A percentile compares a stretch with the other conserved stretches of the same genome.
phyloP scores from a whole-genome alignment of 1,139 yeast species.

The Candida sojae region DNA sequence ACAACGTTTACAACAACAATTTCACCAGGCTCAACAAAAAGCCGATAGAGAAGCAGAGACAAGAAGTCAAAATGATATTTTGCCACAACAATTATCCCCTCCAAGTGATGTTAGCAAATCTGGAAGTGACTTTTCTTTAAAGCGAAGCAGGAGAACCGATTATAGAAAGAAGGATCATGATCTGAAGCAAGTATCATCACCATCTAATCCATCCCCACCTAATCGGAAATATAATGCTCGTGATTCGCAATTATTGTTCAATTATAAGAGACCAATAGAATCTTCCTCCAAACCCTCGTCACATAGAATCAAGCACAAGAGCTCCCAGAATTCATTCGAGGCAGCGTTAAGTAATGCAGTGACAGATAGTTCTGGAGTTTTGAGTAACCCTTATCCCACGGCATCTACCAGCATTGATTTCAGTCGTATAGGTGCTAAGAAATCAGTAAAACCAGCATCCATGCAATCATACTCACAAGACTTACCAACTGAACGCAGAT shows the following conservation, averaged over 20 bases:
- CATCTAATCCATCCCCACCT: slow-evolving; percentile 6
- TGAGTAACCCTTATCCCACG: slow-evolving; percentile 8
- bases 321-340: slow-evolving; percentile 1
- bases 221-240: slow-evolving; percentile 18
- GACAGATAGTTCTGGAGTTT: slow-evolving; percentile 1
- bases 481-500: background rate
- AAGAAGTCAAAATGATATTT: background rate
- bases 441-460: background rate
- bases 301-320: slow-evolving; percentile 4
- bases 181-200: background rate
- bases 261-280: slow-evolving; percentile 23
- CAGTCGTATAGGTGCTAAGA: slow-evolving; percentile 5
- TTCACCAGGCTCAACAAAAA: slow-evolving; percentile 14
- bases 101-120: slow-evolving; percentile 4
- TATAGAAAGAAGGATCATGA: slow-evolving; percentile 30
- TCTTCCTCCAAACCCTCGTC: background rate
- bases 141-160: slow-evolving; percentile 44
- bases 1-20: slow-evolving; percentile 19
- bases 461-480: background rate
- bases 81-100: slow-evolving; percentile 1
- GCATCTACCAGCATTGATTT: slow-evolving; percentile 10
- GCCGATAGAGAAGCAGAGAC: slow-evolving; percentile 12
- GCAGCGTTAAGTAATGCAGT: slow-evolving; percentile 3
- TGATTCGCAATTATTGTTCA: slow-evolving; percentile 35
- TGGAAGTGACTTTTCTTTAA: slow-evolving; percentile 26